Base-by-base conservation (phyloP, 2,329 filamentous ascomycete genomes). In the Trichoderma sp. region DNA sequence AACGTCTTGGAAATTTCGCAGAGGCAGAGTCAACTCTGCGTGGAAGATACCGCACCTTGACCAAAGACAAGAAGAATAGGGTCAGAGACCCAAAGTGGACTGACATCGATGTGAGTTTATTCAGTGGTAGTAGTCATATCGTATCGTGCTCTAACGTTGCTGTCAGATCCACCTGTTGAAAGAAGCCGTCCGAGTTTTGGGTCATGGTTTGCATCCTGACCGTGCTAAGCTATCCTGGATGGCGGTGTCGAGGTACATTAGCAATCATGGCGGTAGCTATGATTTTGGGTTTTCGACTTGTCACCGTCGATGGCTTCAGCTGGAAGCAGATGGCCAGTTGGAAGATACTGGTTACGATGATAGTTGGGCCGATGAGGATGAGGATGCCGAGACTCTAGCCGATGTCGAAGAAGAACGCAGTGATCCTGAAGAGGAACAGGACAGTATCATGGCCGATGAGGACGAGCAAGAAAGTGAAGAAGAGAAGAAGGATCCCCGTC, bases 1-100 rank as follows among this genome's bases (percentile, higher is more conserved):
- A 86, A 47, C 75, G 78, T 7, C 76, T 81, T 21, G 88, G 90
- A 15, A 81, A 83, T 1, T 91, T 91, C 74, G 80, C 78, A 0
- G 90, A 92, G 76, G 89, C 91, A 1, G 91, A 93, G 80, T 92
- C 91, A 12, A 94, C 92, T 0, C 83, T 95, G 47, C 86, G 92
- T 15, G 92, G 92, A 0, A 86, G 91, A 0, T 89, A 87, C 75
- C 84, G 92, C 5, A 88, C 86, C 3, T 79, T 93, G 76, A 92
- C 88, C 8, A 93, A 93, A 81, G 80, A 82, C 14, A 88, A 88
- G 75, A 83, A 86, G 39, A 84, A 88, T 71, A 84, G 92, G 6
- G 87, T 92, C 3, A 84, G 92, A 8, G 90, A 88, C 79, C 92
- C 92, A 0, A 80, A 86, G 71, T 94, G 92, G 91, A 84, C 79